A percentile compares a stretch with the other conserved stretches of the same genome.
Evolutionary conservation across 495 filamentous ascomycete genomes (phyloP).

Genomic region (Evernia prunastri): DNA sequence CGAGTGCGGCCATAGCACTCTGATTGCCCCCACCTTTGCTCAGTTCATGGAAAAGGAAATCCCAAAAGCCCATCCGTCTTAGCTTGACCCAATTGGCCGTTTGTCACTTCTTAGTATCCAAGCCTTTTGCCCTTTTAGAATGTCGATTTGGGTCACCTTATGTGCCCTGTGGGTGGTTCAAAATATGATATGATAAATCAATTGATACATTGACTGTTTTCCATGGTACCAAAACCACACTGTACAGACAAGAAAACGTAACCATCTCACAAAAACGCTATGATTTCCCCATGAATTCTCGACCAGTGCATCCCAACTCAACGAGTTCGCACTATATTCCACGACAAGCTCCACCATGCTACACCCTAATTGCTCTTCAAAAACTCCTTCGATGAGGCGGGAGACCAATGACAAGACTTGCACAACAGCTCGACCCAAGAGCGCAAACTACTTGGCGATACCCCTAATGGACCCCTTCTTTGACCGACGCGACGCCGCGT

Average conservation of each 20-base stretch:
- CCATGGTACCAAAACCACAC: neutral
- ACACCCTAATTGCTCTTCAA: neutral
- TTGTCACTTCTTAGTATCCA: neutral
- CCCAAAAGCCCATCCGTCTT: neutral
- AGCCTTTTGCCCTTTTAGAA: neutral
- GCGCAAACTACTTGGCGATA: neutral
- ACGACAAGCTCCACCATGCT: neutral
- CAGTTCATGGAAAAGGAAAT: neutral
- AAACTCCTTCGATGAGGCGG: neutral
- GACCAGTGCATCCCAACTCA: neutral
- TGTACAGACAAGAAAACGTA: neutral
- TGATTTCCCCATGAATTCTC: neutral
- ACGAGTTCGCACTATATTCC: neutral
- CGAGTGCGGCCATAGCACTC: neutral
- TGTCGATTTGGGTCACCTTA: neutral
- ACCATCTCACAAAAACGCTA: neutral
- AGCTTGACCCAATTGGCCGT: neutral
- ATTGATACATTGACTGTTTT: neutral
- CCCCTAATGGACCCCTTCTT: neutral
- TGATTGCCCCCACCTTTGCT: neutral
- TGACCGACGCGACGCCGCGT: neutral
- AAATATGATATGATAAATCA: neutral
- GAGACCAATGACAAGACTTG: neutral
- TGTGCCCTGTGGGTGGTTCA: neutral
- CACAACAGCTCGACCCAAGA: neutral